Evolutionary conservation across 2,329 filamentous ascomycete species (phyloP), one percentile per base, ranked within the genome.

Genomic region (Trichophyton benhamiae): DNA sequence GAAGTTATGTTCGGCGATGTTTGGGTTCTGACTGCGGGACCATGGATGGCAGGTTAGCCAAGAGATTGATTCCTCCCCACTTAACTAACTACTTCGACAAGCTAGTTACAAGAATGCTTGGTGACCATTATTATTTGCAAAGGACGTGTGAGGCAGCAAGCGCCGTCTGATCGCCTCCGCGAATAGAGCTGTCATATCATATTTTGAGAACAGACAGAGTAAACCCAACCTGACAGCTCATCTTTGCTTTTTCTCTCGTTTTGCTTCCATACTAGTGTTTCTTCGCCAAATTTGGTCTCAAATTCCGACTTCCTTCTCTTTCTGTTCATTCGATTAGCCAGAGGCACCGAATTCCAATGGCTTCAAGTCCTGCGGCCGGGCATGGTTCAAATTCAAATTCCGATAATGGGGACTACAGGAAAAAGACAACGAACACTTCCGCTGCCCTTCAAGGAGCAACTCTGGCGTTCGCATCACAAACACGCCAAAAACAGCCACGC

Each of bases 381-480:
- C 25, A 55, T 55, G 52, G 52, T 36, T 55, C 52, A 13, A 55
- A 55, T 55, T 36, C 30, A 55, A 55, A 55, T 55, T 22, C 52
- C 3, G 52, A 55, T 55, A 55, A 55, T 17, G 20, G 52, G 15
- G 44, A 48, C 20, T n/a, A 38, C 42, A 52, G 13, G 27, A 44
- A 58, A 44, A 42, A 11, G 27, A 36, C 33, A 8, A 17, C 58
- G 58, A 58, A 58, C 15, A 2, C 27, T 33, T 62, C 67, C 17
- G 61, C 67, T 46, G 72, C 74, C 42, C 63, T 74, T 42, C 72
- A 70, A 63, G 74, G 73, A 64, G 74, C 74, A 59, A 70, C 70
- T 30, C 66, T 71, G 22, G 74, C 73, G 30, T 76, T 75, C 64
- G 65, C 67, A 59, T 61, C 67, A 65, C 33, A 25, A n/a, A 9